phyloP scores from a whole-genome alignment of 352 stramenopile species.

The Phytophthora syringae region DNA sequence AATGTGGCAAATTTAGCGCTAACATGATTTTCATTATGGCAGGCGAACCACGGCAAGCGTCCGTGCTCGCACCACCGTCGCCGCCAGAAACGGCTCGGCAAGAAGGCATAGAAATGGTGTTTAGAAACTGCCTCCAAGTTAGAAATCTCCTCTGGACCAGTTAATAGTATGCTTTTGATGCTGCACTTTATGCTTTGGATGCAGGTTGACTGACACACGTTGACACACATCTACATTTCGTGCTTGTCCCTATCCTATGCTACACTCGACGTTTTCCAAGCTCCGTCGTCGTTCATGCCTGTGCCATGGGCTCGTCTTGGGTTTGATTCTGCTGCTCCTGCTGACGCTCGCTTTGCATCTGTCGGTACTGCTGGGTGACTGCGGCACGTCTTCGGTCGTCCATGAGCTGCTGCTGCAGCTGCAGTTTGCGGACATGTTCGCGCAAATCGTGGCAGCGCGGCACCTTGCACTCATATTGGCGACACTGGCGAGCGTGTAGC shows the following conservation, averaged over 20 bases:
- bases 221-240: conserved; percentile 46
- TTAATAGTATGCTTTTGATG: conserved; percentile 28
- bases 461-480: conserved; percentile 93
- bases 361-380: conserved; percentile 88
- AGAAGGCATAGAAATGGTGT: conserved; percentile 29
- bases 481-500: conserved; percentile 97
- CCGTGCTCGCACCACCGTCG: conserved; percentile 83
- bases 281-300: conserved; percentile 43
- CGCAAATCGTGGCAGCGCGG: conserved; percentile 96
- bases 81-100: conserved; percentile 81
- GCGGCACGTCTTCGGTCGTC: conserved; percentile 94
- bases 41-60: conserved; percentile 90
- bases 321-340: conserved; percentile 40
- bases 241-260: conserved; percentile 41
- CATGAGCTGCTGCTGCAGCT: conserved; percentile 98
- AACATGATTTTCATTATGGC: background rate
- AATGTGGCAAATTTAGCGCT: no score
- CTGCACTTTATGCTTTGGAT: no score
- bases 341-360: conserved; percentile 73
- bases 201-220: conserved; percentile 23
- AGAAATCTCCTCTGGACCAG: conserved; percentile 15
- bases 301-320: conserved; percentile 48
- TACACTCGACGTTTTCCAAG: conserved; percentile 44
- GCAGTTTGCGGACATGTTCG: conserved; percentile 95
- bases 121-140: conserved; percentile 10